Evolutionary conservation across 2,329 filamentous ascomycete genomes (phyloP).

Genomic region (Teratosphaeria gauchensis): DNA sequence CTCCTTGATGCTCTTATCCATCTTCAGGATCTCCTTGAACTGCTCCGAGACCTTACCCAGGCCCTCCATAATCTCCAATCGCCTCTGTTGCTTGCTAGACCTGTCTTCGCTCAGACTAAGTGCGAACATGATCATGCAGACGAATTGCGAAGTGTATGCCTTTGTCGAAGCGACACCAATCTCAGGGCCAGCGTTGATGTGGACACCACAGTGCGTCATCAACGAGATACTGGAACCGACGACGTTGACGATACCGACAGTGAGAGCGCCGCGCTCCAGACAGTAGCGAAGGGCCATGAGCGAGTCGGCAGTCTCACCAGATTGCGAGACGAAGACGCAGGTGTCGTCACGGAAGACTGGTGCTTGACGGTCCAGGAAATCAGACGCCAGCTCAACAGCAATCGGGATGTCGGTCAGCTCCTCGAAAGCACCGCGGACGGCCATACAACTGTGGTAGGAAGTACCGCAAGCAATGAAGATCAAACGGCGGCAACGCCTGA

Average conservation of each 20-base stretch:
- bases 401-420: conserved; percentile 98
- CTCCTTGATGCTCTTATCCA: conserved; percentile 89
- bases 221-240: conserved; percentile 98
- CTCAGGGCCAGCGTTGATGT: conserved; percentile 97
- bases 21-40: conserved; percentile 83
- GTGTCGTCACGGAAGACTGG: conserved; percentile 99
- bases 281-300: conserved; percentile 96
- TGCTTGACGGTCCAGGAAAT: conserved; percentile 93
- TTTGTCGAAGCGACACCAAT: conserved; percentile 99
- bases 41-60: conserved; percentile 78
- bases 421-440: conserved; percentile 93
- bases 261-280: conserved; percentile 91
- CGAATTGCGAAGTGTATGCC: conserved; percentile 98
- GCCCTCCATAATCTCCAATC: conserved; percentile 93
- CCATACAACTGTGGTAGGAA: conserved; percentile 98
- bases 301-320: conserved; percentile 95
- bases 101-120: conserved; percentile 93
- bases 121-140: conserved; percentile 99
- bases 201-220: conserved; percentile 97
- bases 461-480: conserved; percentile 99
- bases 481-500: conserved; percentile 89
- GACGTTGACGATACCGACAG: conserved; percentile 96
- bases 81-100: conserved; percentile 82
- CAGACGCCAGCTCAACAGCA: conserved; percentile 89
- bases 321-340: conserved; percentile 97